These are phyloP conservation scores for Pleurotus platypus DNA, from an alignment of 768 basidiomycete species.

Conservation along the genomic window DNA sequence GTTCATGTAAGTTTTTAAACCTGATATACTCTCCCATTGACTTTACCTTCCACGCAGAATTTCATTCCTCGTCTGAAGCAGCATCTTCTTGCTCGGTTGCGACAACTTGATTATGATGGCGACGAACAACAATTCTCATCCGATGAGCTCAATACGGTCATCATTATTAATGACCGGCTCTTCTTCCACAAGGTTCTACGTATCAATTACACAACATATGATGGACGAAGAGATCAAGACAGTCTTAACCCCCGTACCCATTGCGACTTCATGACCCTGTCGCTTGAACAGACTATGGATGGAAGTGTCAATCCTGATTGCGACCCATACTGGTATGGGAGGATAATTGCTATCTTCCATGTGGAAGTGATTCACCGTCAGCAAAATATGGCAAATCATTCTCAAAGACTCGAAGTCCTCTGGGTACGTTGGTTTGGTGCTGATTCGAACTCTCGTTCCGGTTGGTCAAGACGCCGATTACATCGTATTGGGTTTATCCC, in stretches of 20 bases:
- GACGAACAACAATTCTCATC: conserved; percentile 13
- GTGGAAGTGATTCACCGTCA: neutral
- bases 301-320: neutral
- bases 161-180: conserved; percentile 17
- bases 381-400: neutral
- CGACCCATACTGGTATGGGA: conserved; percentile 19
- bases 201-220: conserved; percentile 28
- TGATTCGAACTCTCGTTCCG: neutral
- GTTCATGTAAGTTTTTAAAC: conserved; percentile 8
- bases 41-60: conserved; percentile 8
- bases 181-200: conserved; percentile 15
- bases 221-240: conserved; percentile 20
- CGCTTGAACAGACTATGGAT: conserved; percentile 8
- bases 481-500: conserved; percentile 9
- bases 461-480: neutral
- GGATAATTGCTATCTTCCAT: conserved; percentile 10
- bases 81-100: conserved; percentile 25
- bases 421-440: conserved; percentile 11
- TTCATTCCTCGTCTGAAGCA: conserved; percentile 24
- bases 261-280: conserved; percentile 15
- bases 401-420: conserved; percentile 14
- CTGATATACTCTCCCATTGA: neutral
- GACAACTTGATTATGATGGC: conserved; percentile 12
- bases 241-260: conserved; percentile 23
- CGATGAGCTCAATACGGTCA: conserved; percentile 10